Base-by-base conservation (phyloP, 495 filamentous ascomycete species). In the Wilcoxina mikolae region DNA sequence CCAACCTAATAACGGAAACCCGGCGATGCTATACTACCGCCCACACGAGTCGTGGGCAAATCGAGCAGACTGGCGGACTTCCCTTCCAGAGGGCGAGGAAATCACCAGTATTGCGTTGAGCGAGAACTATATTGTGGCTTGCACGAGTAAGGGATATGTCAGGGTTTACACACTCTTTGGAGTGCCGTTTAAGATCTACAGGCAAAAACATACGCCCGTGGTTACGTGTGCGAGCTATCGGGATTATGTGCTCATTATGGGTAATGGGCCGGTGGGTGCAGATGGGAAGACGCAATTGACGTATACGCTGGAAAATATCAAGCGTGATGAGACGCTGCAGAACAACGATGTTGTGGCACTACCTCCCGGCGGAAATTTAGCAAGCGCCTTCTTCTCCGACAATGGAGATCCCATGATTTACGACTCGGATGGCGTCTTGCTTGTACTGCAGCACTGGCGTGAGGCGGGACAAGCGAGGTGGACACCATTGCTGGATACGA, bases 41-140 rank as follows among this genome's bases (percentile, higher is more conserved):
- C 93, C 91, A 0, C 91, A 98, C 63, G 93, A 96, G 68, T 93
- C 87, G 2, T 98, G 91, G 91, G 94, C 88, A 0, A 75, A 84
- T 3, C 73, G 93, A 55, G 80, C 77, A 24, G 93, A 98, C 65
- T 98, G 90, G 90, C 80, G 85, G 22, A 94, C 83, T 1, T 69
- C 82, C 47, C 68, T 98, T 22, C 91, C 91, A 0, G 73, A 76
- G 33, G 84, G 86, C 17, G 91, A 98, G 68, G 73, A 78, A 11
- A 78, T 94, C 28, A 76, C 78, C 53, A 84, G 88, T 45, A 85
- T 98, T 69, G 86, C 93, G n/a, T 76, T 96, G 2, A 88, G 82
- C 68, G 84, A 95, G 20, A 88, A 83, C 0, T 95, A 90, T 56
- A 76, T 96, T 42, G 85, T 93, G 2, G 88, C 85, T 15, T 84